A percentile compares a stretch with the other conserved stretches of the same genome.
Evolutionary conservation across 2,329 filamentous ascomycete genomes (phyloP).

Genomic region (Coniochaeta hoffmannii): DNA sequence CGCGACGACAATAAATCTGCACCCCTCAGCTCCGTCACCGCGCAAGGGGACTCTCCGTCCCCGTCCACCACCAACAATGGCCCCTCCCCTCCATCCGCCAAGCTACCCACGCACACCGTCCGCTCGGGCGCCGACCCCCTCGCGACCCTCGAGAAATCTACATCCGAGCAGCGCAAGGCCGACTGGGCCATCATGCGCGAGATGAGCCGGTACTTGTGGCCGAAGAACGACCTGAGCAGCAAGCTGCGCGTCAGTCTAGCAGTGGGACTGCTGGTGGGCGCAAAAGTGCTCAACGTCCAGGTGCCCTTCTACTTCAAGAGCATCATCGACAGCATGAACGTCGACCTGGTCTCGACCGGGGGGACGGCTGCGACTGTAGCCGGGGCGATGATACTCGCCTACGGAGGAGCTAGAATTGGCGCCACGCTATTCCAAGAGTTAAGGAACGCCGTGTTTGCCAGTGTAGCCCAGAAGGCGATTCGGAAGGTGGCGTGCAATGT

Average conservation of each 20-base stretch:
- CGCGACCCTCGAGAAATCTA: slow-evolving; percentile 58
- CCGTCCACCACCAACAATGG: background rate
- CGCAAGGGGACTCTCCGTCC: background rate
- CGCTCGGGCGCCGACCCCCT: slow-evolving; percentile 39
- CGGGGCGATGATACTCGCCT: slow-evolving; percentile 87
- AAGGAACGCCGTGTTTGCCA: slow-evolving; percentile 93
- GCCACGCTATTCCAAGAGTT: slow-evolving; percentile 88
- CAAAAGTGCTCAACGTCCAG: slow-evolving; percentile 94
- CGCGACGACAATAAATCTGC: background rate
- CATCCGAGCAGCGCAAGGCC: slow-evolving; percentile 86
- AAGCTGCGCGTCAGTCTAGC: slow-evolving; percentile 80
- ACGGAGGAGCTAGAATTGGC: slow-evolving; percentile 81
- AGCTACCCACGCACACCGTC: background rate
- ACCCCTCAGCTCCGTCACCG: background rate
- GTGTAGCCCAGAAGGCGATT: slow-evolving; percentile 94
- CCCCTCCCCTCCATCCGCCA: background rate
- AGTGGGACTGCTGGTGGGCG: slow-evolving; percentile 75
- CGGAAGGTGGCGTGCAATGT: slow-evolving; percentile 85
- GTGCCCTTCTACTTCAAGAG: slow-evolving; percentile 99
- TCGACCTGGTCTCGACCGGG: slow-evolving; percentile 81
- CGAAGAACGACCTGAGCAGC: slow-evolving; percentile 76
- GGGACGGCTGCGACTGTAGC: slow-evolving; percentile 85
- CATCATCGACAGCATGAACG: slow-evolving; percentile 96
- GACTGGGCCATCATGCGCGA: slow-evolving; percentile 99
- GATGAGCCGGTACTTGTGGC: slow-evolving; percentile 95